Percentiles rank a stretch among this genome's conserved stretches.
Conservation (phyloP, 2,329 filamentous ascomycete species). For the Ophiostoma angusticollis region DNA sequence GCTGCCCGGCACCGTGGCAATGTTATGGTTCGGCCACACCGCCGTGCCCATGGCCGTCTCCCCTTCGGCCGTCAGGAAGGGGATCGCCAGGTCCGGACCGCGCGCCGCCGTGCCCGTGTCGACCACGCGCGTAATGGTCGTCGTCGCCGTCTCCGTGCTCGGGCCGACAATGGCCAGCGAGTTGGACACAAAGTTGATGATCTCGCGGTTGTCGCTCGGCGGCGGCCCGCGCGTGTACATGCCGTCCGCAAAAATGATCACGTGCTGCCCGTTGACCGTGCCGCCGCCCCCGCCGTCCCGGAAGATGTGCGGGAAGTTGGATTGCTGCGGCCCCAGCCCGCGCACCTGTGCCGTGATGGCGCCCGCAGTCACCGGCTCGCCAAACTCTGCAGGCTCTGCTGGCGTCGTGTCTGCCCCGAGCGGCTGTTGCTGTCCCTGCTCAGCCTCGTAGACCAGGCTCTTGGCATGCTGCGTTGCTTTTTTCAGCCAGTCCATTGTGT, state of each 20-base stretch:
- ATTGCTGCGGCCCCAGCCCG: conserved; percentile 9
- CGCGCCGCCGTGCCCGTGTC: conserved; percentile 3
- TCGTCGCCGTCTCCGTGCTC: neutral
- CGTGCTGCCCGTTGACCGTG: conserved; percentile 9
- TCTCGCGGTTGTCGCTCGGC: conserved; percentile 7
- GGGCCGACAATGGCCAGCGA: conserved; percentile 9
- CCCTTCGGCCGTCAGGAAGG: conserved; percentile 7
- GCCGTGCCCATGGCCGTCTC: conserved; percentile 3
- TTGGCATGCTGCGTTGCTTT: conserved; percentile 7
- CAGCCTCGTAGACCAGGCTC: conserved; percentile 6
- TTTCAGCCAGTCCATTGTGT: conserved; percentile 10
- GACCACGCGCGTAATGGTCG: conserved; percentile 4
- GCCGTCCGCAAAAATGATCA: conserved; percentile 14
- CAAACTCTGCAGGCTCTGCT: neutral
- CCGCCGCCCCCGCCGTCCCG: conserved; percentile 15
- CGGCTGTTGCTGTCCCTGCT: neutral
- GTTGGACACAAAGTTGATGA: conserved; percentile 13
- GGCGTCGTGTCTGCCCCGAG: too few species aligned
- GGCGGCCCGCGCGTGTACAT: conserved; percentile 11
- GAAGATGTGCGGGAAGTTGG: conserved; percentile 13
- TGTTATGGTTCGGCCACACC: conserved; percentile 14
- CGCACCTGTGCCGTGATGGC: conserved; percentile 7
- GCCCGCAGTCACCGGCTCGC: conserved; percentile 1
- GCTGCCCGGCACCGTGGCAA: conserved; percentile 4
- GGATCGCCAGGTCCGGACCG: conserved; percentile 6